Percentiles rank a stretch among this genome's conserved stretches.
These are phyloP conservation scores for Cladosporium austrohemisphaericum DNA, from an alignment of 2,329 filamentous ascomycete genomes.

Conservation along the genomic window DNA sequence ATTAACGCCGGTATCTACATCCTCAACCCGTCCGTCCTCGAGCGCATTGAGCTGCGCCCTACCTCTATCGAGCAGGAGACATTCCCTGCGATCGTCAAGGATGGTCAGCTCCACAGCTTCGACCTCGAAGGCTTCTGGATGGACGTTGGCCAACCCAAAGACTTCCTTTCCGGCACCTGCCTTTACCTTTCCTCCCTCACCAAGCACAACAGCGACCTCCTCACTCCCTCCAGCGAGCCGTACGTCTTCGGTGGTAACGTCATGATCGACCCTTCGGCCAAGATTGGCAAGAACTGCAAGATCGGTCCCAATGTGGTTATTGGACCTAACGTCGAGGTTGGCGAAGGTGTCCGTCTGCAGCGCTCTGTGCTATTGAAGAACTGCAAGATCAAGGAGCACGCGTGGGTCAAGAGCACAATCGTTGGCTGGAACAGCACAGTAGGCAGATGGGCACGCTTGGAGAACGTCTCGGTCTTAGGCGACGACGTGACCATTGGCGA, in stretches of 20 bases:
- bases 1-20: constrained; percentile 99
- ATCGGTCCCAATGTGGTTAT: constrained; percentile 97
- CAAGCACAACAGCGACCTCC: constrained; percentile 83
- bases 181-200: constrained; percentile 90
- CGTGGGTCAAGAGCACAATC: constrained; percentile 98
- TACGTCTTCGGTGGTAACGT: constrained; percentile 94
- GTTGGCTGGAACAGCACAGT: constrained; percentile 98
- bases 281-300: constrained; percentile 97
- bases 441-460: constrained; percentile 89
- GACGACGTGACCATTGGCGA: constrained; percentile 98
- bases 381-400: constrained; percentile 96
- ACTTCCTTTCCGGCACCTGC: constrained; percentile 94
- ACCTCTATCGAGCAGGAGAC: constrained; percentile 99
- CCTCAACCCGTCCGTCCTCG: constrained; percentile 84
- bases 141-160: constrained; percentile 98
- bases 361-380: constrained; percentile 84
- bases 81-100: constrained; percentile 88
- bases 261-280: constrained; percentile 86
- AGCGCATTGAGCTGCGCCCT: constrained; percentile 90
- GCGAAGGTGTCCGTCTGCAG: constrained; percentile 90
- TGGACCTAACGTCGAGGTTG: constrained; percentile 85
- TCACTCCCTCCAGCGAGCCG: constrained; percentile 65
- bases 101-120: constrained; percentile 90
- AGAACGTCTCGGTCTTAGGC: constrained; percentile 96
- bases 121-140: constrained; percentile 99